phyloP scores from a whole-genome alignment of 345 rosid genomes.

The Gossypium bickii region DNA sequence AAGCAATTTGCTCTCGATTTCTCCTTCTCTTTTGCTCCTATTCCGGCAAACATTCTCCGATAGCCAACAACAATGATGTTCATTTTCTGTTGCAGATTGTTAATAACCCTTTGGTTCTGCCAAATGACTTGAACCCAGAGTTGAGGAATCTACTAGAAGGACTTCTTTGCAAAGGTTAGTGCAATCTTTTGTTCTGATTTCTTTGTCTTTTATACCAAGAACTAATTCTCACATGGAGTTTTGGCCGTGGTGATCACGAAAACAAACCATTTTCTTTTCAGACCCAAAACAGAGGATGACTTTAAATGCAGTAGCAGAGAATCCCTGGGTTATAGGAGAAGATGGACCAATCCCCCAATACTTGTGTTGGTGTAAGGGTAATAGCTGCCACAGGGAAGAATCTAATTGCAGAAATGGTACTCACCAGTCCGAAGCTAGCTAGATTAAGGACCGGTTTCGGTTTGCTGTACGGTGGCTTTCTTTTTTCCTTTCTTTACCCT shows the following conservation, averaged over 20 bases:
- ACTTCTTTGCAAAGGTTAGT: slow-evolving; percentile 85
- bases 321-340: slow-evolving; percentile 75
- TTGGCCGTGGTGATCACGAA: background rate
- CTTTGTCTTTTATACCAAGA: background rate
- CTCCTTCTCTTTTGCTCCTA: background rate
- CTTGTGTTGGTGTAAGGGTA: slow-evolving; percentile 85
- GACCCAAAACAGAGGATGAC: slow-evolving; percentile 76
- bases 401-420: slow-evolving; percentile 22
- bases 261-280: slow-evolving; percentile 16
- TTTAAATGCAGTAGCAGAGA: slow-evolving; percentile 59
- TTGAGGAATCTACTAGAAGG: slow-evolving; percentile 73
- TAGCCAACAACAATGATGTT: background rate
- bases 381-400: slow-evolving; percentile 26
- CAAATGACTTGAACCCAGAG: slow-evolving; percentile 59
- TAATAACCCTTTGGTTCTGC: slow-evolving; percentile 59
- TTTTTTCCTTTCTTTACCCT: too few relatives aligned
- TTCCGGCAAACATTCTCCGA: background rate
- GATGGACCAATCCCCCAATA: slow-evolving; percentile 61
- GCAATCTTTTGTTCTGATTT: background rate
- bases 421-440: slow-evolving; percentile 15
- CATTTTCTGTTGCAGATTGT: slow-evolving; percentile 55
- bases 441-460: slow-evolving; percentile 15
- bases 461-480: slow-evolving; percentile 26
- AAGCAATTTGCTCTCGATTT: slow-evolving; percentile 13
- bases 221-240: background rate